These are phyloP conservation scores for Sicyos edulis DNA, from an alignment of 306 rosid species.

Conservation along the genomic window DNA sequence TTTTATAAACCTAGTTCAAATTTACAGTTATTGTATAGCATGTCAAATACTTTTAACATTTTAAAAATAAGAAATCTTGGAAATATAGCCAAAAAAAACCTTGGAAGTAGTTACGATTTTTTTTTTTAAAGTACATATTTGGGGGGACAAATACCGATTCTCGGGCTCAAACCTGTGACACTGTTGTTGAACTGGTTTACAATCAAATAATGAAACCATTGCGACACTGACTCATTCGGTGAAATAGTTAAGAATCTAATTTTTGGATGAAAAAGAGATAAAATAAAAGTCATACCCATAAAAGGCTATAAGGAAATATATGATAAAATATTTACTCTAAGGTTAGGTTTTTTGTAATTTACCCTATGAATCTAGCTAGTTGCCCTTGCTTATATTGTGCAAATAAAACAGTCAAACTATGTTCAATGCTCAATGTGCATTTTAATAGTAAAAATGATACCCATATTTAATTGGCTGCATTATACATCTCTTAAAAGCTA, in stretches of 20 bases:
- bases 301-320: background rate
- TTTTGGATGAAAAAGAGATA: background rate
- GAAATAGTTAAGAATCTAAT: background rate
- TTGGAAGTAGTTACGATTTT: background rate
- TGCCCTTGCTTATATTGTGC: constrained; percentile 2
- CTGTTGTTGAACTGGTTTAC: too few species aligned
- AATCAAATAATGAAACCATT: too few species aligned
- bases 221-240: too few species aligned
- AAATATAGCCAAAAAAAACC: background rate
- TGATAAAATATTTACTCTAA: background rate
- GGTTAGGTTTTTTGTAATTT: background rate
- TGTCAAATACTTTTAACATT: background rate
- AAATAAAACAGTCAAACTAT: background rate
- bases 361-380: background rate
- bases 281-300: background rate
- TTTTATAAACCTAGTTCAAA: too few species aligned
- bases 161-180: too few species aligned
- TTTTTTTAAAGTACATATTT: too few species aligned
- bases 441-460: background rate
- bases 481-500: constrained; percentile 1
- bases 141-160: too few species aligned
- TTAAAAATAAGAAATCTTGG: background rate
- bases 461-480: background rate
- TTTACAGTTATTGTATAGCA: background rate
- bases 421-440: constrained; percentile 16